Evolutionary conservation across 768 basidiomycete species (phyloP), one percentile per base, ranked within the genome.

Genomic region (Scleroderma citrinum): DNA sequence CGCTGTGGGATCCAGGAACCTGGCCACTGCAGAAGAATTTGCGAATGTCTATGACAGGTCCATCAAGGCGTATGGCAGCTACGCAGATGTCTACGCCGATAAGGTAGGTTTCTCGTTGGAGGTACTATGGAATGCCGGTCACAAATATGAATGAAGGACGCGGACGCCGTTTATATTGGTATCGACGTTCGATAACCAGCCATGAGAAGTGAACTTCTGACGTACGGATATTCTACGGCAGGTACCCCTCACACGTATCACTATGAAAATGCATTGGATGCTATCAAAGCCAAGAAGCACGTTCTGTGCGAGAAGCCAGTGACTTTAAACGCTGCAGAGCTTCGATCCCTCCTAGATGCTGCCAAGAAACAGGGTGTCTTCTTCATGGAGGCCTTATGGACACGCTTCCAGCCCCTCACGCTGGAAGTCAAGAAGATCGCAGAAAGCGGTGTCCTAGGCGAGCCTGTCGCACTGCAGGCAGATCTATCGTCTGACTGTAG

Each of bases 341-440:
- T 91, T 19, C 76, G 80, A n/a, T 78, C 82, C 40, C 75, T 95
- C 20, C 70, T 92, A 17, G 69, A 69, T 10, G 76, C 88, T 17
- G 90, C 92, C 2, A 86, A 85, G 64, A 79, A 88, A 61, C 71
- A 84, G 57, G 78, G 82, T 16, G 76, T 92, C 1, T 94, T 94
- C 73, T 80, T 94, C 58, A 93, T 94, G 91, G 92, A 94, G 68
- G 90, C 87, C 0, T 73, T 92, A 67, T 92, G 90, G 88, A 91
- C 90, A 31, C 76, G 87, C 31, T 90, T 89, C 72, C 83, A 86
- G 49, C 86, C 87, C 12, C 74, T 87, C 51, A 70, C 74, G 10
- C 59, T 71, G 16, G 86, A 85, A 51, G 70, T 90, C 46, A 83
- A 84, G 66, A 73, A 73, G 52, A 67, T 87, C 40, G 73, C 77